Percentiles rank a stretch among this genome's conserved stretches.
Evolutionary conservation across 2,329 filamentous ascomycete genomes (phyloP).

Genomic region (Scedosporium apiospermum): DNA sequence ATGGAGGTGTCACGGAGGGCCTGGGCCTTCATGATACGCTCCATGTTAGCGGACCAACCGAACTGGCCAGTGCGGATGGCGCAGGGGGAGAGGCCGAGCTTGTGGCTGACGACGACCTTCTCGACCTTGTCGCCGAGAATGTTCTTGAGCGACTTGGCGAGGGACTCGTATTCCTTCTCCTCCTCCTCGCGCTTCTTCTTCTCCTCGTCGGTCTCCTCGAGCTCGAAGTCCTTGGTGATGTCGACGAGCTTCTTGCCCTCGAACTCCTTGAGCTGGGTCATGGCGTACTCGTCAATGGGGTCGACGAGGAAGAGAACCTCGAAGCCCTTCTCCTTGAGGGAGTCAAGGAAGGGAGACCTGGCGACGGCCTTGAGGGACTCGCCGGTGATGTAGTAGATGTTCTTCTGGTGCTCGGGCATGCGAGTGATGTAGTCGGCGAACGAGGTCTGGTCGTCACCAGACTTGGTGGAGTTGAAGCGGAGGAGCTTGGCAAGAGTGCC

Average conservation of each 20-base stretch:
- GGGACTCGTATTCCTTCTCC: conserved; percentile 95
- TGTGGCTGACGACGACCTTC: conserved; percentile 99
- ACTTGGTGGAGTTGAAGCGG: conserved; percentile 98
- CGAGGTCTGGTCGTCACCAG: conserved; percentile 89
- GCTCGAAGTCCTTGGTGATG: conserved; percentile 99
- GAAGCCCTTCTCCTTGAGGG: conserved; percentile 98
- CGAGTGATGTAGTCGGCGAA: conserved; percentile 96
- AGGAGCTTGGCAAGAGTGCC: conserved; percentile 89
- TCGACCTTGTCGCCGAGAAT: conserved; percentile 98
- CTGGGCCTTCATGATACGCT: conserved; percentile 99
- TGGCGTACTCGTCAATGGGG: conserved; percentile 98
- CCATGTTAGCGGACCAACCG: conserved; percentile 99
- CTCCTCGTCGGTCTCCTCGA: conserved; percentile 99
- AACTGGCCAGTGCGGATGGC: conserved; percentile 99
- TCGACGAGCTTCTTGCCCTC: conserved; percentile 99
- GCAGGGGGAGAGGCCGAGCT: conserved; percentile 88
- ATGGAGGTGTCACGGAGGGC: conserved; percentile 99
- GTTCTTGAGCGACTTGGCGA: conserved; percentile 98
- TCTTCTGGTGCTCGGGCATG: conserved; percentile 99
- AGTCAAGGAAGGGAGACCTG: conserved; percentile 98
- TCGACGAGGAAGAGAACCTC: conserved; percentile 99
- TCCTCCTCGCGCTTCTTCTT: conserved; percentile 90
- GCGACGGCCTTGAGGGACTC: conserved; percentile 97
- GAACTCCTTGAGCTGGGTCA: conserved; percentile 99
- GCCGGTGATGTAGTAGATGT: conserved; percentile 99